Evolutionary conservation across 177 flowering plant genomes (phyloP), one percentile per base, ranked within the genome.

Genomic region (Vitis hybrid): DNA sequence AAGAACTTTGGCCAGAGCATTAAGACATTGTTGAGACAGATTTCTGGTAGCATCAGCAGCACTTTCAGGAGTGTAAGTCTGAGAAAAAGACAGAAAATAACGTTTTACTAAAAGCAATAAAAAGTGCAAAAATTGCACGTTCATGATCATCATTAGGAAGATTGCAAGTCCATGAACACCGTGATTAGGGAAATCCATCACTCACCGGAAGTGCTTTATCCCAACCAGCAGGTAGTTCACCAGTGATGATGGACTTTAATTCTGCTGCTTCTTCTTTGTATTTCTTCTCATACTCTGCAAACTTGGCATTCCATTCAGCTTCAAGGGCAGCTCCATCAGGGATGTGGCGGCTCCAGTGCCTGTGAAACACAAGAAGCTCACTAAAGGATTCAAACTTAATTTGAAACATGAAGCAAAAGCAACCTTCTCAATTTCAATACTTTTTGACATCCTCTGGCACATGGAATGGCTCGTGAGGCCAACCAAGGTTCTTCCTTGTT

Each of bases 131-230:
- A 39, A 39, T 39, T 39, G 45, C 9, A 39, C 6, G 9, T 39
- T 39, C 45, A 5, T 33, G 45, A 39, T 39, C 45, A 39, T 39
- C 45, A 39, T 39, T 39, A 39, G 9, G 45, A 39, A 39, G 0
- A 39, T 39, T 39, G 45, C 8, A 39, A 39, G 5, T 39, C 45
- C 45, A 39, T 39, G 45, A 39, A 39, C 45, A 39, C 45, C 9
- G 0, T 5, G 16, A 57, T 15, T n/a, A 58, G 62, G 4, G 18
- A 63, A 33, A 45, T 62, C n/a, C n/a, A 52, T 45, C 61, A 85
- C 94, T 87, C 62, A 93, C 98, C 2, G 99, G 97, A 76, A 95
- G 94, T 68, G 99, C 93, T 78, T 91, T 87, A 77, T 93, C 99
- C 99, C 99, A 93, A 52, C 94, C 97, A 76, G 93, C 84, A 57